Evolutionary conservation across 441 rosid genomes (phyloP), one percentile per base, ranked within the genome.

Genomic region (Metrosideros polymorpha): DNA sequence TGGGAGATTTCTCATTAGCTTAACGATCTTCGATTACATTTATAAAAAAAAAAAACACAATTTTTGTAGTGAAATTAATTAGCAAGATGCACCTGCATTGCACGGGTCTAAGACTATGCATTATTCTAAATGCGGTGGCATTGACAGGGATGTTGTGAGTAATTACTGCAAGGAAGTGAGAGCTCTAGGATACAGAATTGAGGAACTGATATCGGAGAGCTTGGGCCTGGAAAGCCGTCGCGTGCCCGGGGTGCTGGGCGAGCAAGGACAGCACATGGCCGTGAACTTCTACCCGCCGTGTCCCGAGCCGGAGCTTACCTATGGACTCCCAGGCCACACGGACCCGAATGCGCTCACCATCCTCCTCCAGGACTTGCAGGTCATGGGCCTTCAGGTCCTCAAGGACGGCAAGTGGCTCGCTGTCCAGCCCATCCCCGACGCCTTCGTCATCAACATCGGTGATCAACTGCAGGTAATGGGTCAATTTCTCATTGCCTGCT

Each of bases 341-440:
- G 97, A 94, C 89, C 97, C 97, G 6, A 93, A 94, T 77, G 93
- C 93, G 27, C 92, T 94, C 52, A 94, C 97, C 84, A 92, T 94
- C 85, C 91, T 94, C 47, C 92, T 94, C 52, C 97, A 94, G 90
- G 97, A 94, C 88, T n/a, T 86, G 29, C 82, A 89, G 9, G 94
- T 94, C 25, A 66, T 92, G 1, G 97, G 97, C 55, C 95, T 94
- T 50, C 97, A 94, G 88, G 95, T 94, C 71, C 90, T 93, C 84
- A 93, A 91, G 88, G 91, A 92, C 3, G 93, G 91, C 57, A 91
- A 88, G 59, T 94, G 97, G 97, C 87, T 94, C 57, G 95, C 94
- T 4, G 91, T 93, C 83, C 90, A 92, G 85, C 97, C 97, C n/a
- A 89, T 84, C 29, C 95, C 95, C 6, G 66, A 88, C 66, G 97